phyloP scores from a whole-genome alignment of 1,139 yeast species.

The Protomyces arabidopsidicola region DNA sequence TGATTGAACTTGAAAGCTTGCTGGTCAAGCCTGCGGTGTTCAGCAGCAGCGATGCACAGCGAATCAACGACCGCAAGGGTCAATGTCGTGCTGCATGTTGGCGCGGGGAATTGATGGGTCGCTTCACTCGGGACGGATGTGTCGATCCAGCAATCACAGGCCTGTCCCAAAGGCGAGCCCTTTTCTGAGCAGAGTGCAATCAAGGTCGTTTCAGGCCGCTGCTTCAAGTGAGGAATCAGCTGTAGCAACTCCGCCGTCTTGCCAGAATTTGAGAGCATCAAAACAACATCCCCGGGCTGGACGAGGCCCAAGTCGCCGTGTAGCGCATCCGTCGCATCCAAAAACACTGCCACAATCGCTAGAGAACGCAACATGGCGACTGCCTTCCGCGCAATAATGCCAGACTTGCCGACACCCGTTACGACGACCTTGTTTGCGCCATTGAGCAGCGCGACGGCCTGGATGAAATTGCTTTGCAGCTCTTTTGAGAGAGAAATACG shows the following conservation, averaged over 20 bases:
- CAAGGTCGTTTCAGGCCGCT: slow-evolving; percentile 40
- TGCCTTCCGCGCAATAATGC: slow-evolving; percentile 68
- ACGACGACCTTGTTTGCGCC: slow-evolving; percentile 16
- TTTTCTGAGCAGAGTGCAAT: slow-evolving; percentile 59
- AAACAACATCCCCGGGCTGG: slow-evolving; percentile 56
- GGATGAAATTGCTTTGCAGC: slow-evolving; percentile 15
- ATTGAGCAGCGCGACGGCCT: slow-evolving; percentile 24
- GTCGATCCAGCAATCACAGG: slow-evolving; percentile 52
- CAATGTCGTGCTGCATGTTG: slow-evolving; percentile 77
- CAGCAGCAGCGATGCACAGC: slow-evolving; percentile 37
- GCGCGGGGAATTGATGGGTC: slow-evolving; percentile 72
- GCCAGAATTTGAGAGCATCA: slow-evolving; percentile 76
- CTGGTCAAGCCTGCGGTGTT: slow-evolving; percentile 14
- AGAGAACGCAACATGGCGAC: slow-evolving; percentile 80
- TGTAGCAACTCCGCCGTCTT: slow-evolving; percentile 70
- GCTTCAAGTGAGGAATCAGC: slow-evolving; percentile 58
- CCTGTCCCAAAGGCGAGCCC: slow-evolving; percentile 46
- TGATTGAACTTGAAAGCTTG: slow-evolving; percentile 57
- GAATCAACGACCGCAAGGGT: slow-evolving; percentile 76
- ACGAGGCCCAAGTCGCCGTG: slow-evolving; percentile 85
- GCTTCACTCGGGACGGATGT: slow-evolving; percentile 56
- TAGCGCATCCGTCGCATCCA: slow-evolving; percentile 83
- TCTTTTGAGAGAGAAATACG: slow-evolving; percentile 22
- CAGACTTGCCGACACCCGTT: slow-evolving; percentile 57
- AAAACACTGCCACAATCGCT: slow-evolving; percentile 59